Evolutionary conservation across 2,329 filamentous ascomycete species (phyloP), one percentile per base, ranked within the genome.

Genomic region (Scedosporium minutisporum): DNA sequence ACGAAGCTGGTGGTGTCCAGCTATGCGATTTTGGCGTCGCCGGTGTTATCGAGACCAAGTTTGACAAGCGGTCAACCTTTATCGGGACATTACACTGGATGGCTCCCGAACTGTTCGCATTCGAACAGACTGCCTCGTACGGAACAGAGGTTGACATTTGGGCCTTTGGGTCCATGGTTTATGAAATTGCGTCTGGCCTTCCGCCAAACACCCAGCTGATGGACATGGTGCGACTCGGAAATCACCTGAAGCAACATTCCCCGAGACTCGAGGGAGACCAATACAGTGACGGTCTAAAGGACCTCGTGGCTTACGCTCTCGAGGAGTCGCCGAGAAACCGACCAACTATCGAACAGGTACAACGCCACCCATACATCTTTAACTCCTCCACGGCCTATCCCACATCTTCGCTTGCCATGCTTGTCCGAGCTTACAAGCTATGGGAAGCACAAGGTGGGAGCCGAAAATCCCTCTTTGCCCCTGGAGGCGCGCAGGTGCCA

Each of bases 361-460:
- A 92, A 65, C 80, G 83, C 55, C 89, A 93, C 69, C 81, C 80
- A 0, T 92, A 89, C 70, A 82, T 93, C 63, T 77, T 76, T 64
- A 83, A 86, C 64, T 89, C 88, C 0, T 78, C 80, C 6, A 77
- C 82, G 14, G 76, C 77, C 55, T 87, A 89, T 68, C 89, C 90
- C 0, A 85, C 86, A 0, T 81, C 81, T 0, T 81, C 79, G 4
- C 79, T 93, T 2, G 76, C 84, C 2, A 79, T 85, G 64, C 78
- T 93, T 1, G 87, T 93, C 9, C 83, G 85, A 66, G 86, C 84
- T 12, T 93, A 89, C 74, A 87, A 86, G 69, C 70, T 87, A 21
- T 93, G 90, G 90, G 89, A 93, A 71, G 82, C 86, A 6, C 82
- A 85, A 67, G 90, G 90, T 25, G 89, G 89, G 29, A 85, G 84